Evolutionary conservation across 177 flowering plant species (phyloP).

Genomic region (Vitis hybrid): DNA sequence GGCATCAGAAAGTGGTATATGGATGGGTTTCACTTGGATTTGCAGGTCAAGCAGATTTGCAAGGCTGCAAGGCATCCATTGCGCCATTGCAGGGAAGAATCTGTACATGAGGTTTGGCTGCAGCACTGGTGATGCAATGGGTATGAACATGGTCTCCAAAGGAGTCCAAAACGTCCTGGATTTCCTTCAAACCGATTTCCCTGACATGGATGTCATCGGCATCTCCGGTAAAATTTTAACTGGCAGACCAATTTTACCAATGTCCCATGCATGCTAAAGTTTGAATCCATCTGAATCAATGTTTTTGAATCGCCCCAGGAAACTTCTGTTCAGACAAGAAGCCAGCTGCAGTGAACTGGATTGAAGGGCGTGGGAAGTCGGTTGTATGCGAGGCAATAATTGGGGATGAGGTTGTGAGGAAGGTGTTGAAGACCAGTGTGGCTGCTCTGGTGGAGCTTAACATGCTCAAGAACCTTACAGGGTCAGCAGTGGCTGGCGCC

Average conservation of each 20-base stretch:
- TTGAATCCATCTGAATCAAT: too few species aligned
- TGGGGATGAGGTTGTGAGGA: conserved; percentile 35
- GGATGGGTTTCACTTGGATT: too few species aligned
- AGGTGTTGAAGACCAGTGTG: conserved; percentile 37
- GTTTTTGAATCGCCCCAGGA: conserved; percentile 14
- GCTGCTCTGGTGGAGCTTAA: conserved; percentile 41
- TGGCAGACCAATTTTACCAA: too few species aligned
- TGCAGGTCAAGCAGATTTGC: conserved; percentile 32
- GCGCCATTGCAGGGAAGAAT: conserved; percentile 36
- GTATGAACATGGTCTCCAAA: conserved; percentile 43
- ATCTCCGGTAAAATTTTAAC: conserved; percentile 17
- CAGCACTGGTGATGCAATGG: conserved; percentile 46
- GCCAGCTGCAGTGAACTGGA: conserved; percentile 33
- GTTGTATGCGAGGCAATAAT: conserved; percentile 30
- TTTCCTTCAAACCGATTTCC: conserved; percentile 27
- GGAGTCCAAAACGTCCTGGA: conserved; percentile 40
- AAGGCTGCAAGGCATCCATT: conserved; percentile 25
- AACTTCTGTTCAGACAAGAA: conserved; percentile 34
- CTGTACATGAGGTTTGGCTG: conserved; percentile 34
- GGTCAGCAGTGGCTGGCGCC: conserved; percentile 43
- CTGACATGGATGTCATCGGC: conserved; percentile 34
- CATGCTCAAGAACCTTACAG: conserved; percentile 44
- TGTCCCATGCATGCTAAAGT: too few species aligned
- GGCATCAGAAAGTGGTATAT: too few species aligned
- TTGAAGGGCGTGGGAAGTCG: conserved; percentile 31